Base-by-base conservation (phyloP, 257 asterid species). In the Lithospermum erythrorhizon region DNA sequence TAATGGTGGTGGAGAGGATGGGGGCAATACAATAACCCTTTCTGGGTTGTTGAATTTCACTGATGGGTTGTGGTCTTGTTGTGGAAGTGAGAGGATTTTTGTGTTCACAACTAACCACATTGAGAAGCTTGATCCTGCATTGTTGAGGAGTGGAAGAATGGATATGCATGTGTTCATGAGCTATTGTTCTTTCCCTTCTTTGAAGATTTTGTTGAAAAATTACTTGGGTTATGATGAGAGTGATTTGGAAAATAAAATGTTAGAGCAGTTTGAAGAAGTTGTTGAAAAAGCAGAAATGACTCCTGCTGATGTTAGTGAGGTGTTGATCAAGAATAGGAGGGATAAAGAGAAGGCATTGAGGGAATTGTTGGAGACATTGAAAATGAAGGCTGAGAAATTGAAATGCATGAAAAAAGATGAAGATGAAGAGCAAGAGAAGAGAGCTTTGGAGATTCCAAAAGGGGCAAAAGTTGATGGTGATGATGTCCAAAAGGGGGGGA, bases 101-200 rank as follows among this genome's bases (percentile, higher is more conserved):
- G 95, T 91, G 22, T 91, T 91, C 75, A 91, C 98, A 0, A 88
- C 98, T 0, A 91, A 91, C 24, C 98, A 91, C 49, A 81, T 91
- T 21, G 98, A 88, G 79, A 91, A 82, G 79, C 89, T 91, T 4
- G 98, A 91, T 72, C 93, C 97, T 3, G 97, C 98, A 18, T 52
- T 91, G 83, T 18, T 91, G 72, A 81, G 98, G 82, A 70, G 95
- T 10, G 98, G 98, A 25, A 70, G 98, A 52, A 91, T 91, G 98
- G 98, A 91, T 83, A 88, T 86, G 97, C 98, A 88, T 49, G 72
- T 91, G 22, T 81, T 71, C 81, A 90, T 91, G 98, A 83, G 93
- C 63, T 84, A 78, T 61, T 88, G 94, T 25, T 73, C 90, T 1
- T 82, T 77, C 9, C 78, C 84, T 0, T 73, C 95, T 0, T 64